Conservation (phyloP, 1,284 basidiomycete species). For the Cryptococcus sp. region DNA sequence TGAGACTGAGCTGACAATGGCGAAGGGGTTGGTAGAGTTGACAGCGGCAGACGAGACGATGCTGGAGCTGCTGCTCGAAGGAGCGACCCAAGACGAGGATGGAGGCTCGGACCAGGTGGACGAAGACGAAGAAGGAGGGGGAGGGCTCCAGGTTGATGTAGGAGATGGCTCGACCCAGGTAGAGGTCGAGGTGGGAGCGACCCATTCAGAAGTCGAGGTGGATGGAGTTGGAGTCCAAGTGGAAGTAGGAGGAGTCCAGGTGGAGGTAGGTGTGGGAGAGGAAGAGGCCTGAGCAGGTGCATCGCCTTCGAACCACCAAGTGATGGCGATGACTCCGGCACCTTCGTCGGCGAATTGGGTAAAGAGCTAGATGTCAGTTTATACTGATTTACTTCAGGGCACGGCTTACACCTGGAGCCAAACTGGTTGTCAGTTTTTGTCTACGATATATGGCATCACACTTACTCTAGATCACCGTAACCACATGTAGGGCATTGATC, state of each 20-base stretch:
- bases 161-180: conserved; percentile 17
- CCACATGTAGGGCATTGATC: conserved; percentile 32
- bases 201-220: conserved; percentile 13
- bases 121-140: conserved; percentile 27
- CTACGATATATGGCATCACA: not conserved
- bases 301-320: conserved; percentile 46
- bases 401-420: conserved; percentile 45
- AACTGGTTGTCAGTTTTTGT: conserved; percentile 6
- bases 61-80: conserved; percentile 9
- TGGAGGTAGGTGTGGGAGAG: conserved; percentile 18
- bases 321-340: conserved; percentile 47
- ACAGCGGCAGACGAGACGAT: conserved; percentile 28
- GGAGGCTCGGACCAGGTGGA: conserved; percentile 27
- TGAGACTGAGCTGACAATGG: conserved; percentile 46
- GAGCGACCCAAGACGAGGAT: conserved; percentile 14
- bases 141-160: conserved; percentile 5
- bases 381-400: not conserved
- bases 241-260: conserved; percentile 21
- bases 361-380: conserved; percentile 46
- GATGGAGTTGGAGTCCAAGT: conserved; percentile 7
- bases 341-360: conserved; percentile 44
- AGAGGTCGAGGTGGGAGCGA: conserved; percentile 8
- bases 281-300: not conserved
- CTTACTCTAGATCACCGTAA: conserved; percentile 50
- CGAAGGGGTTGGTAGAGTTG: conserved; percentile 21